phyloP scores from a whole-genome alignment of 768 basidiomycete genomes.

The Aureoboletus auriporus region DNA sequence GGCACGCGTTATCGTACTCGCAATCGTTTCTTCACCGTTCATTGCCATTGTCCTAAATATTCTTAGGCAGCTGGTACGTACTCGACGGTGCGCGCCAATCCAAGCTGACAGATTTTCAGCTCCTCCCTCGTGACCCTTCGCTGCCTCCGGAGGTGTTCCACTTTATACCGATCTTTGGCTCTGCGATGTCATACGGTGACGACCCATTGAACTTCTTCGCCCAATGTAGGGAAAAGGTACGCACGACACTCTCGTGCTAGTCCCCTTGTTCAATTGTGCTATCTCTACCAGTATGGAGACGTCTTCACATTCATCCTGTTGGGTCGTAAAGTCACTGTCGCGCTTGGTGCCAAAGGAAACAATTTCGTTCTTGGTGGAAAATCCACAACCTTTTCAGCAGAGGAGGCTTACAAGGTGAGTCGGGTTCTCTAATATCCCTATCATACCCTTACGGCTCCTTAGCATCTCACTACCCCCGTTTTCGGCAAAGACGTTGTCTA shows the following conservation, averaged over 20 bases:
- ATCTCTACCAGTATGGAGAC: constrained; percentile 71
- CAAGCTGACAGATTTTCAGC: constrained; percentile 35
- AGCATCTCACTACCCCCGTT: constrained; percentile 91
- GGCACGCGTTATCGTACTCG: constrained; percentile 32
- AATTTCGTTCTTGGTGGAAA: constrained; percentile 95
- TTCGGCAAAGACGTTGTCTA: constrained; percentile 98
- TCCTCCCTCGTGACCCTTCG: constrained; percentile 62
- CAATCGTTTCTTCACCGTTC: constrained; percentile 63
- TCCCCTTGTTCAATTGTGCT: not conserved
- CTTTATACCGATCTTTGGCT: constrained; percentile 86
- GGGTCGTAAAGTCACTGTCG: constrained; percentile 87
- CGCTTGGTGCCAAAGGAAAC: constrained; percentile 87
- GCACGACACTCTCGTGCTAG: not conserved
- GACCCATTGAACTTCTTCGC: constrained; percentile 91
- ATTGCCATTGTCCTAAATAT: constrained; percentile 70
- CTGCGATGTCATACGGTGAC: constrained; percentile 84
- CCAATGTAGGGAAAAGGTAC: constrained; percentile 71
- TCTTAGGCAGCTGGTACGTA: constrained; percentile 70
- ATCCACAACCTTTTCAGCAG: constrained; percentile 86
- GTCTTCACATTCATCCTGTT: constrained; percentile 95
- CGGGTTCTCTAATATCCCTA: not conserved
- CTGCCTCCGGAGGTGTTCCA: constrained; percentile 92
- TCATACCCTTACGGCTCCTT: constrained; percentile 1
- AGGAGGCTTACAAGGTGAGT: constrained; percentile 90
- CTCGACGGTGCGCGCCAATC: not conserved